Evolutionary conservation across 2,329 filamentous ascomycete species (phyloP).

Genomic region (Drechmeria coniospora): DNA sequence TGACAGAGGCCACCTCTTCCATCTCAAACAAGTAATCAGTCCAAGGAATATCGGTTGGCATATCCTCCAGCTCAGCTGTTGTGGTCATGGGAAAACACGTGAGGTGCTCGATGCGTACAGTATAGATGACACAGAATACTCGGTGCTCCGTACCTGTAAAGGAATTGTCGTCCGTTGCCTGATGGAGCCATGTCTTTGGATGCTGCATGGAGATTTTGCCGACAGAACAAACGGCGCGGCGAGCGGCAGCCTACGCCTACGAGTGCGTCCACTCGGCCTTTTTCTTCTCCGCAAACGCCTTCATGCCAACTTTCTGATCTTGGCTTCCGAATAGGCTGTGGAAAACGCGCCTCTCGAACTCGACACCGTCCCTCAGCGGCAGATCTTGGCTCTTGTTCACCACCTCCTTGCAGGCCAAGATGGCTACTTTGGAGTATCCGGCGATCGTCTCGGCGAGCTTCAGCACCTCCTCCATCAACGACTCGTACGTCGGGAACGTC

Average conservation of each 20-base stretch:
- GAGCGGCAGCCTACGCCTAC: conserved; percentile 32
- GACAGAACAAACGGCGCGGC: too few relatives aligned
- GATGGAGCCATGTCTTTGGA: too few relatives aligned
- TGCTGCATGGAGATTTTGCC: too few relatives aligned
- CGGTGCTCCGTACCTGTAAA: too few relatives aligned
- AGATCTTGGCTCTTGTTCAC: conserved; percentile 98
- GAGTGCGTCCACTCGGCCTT: conserved; percentile 82
- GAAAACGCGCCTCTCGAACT: conserved; percentile 88
- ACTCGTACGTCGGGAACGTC: conserved; percentile 65
- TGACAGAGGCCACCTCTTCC: too few relatives aligned
- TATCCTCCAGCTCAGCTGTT: too few relatives aligned
- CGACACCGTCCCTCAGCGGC: conserved; percentile 73
- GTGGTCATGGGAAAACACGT: too few relatives aligned
- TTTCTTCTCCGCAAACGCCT: conserved; percentile 87
- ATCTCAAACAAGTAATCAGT: too few relatives aligned
- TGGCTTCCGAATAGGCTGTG: conserved; percentile 84
- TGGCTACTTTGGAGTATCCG: conserved; percentile 68
- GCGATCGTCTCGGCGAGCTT: conserved; percentile 84
- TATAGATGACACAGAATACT: too few relatives aligned
- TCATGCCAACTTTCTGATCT: conserved; percentile 96
- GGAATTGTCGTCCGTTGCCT: too few relatives aligned
- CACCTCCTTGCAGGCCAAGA: conserved; percentile 89
- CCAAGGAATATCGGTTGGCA: too few relatives aligned
- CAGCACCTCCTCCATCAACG: conserved; percentile 65
- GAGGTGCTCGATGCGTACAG: too few relatives aligned